Evolutionary conservation across 345 rosid genomes (phyloP), one percentile per base, ranked within the genome.

Genomic region (Luvunga scandens): DNA sequence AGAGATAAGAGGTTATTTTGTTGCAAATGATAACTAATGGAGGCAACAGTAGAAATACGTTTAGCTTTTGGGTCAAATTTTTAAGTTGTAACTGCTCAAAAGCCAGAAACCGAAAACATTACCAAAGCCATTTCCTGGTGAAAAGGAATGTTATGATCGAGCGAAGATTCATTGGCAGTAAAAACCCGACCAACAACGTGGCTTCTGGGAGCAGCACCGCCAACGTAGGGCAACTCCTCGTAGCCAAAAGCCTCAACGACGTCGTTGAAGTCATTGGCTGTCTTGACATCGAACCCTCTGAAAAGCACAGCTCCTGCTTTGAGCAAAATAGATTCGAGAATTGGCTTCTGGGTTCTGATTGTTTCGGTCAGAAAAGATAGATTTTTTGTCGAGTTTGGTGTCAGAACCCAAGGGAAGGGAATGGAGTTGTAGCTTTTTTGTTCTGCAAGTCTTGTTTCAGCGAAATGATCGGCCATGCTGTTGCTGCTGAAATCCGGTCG

Each of bases 121-220:
- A 89, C 98, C 95, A 91, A 98, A 70, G 95, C 94, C 98, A 95
- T 93, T 79, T 95, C 98, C 61, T 95, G 98, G 86, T 95, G 97
- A 75, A 93, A 95, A 21, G 91, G 93, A 56, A 95, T 95, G 76
- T 92, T 91, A 78, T 89, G 96, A 39, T 93, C 94, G 18, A 93
- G 93, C 0, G 98, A 97, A 71, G 98, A 91, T 69, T 95, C 99
- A 65, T 95, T 95, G 71, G 99, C 93, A 3, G 99, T 95, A 80
- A 90, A 95, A 50, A 95, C 94, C 50, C 94, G 90, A 45, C 98
- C 98, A 25, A 93, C 85, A 64, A 95, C 92, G 83, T 91, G 90
- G 27, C 85, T 85, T 18, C 97, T 81, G 19, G 97, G 99, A 22
- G 97, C 99, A 1, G 91, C 92, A 1, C 99, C 98, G 33, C 98